Evolutionary conservation across 805 yeast species (phyloP), one percentile per base, ranked within the genome.

Genomic region (Yarrowia hollandica): DNA sequence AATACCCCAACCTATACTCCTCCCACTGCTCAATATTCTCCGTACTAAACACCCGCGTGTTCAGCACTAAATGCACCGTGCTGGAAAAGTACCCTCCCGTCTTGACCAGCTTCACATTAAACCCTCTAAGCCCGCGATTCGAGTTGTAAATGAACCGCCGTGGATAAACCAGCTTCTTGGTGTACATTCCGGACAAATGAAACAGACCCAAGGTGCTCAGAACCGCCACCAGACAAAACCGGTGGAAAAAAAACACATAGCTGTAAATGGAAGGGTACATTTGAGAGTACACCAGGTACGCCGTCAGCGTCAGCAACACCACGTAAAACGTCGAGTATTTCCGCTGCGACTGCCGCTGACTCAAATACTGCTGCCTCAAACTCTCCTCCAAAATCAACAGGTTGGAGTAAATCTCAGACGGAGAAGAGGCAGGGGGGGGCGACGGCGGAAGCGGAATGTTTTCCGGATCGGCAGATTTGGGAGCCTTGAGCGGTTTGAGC

Each of bases 11-110:
- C 61, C 99, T 74, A 67, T 91, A 92, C 37, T 90, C 71, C 67
- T 92, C 99, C 98, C 99, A 92, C 9, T 90, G 91, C 70, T 91
- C 97, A 63, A 97, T 79, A 6, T 87, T 82, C 50, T 87, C 91
- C 0, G 94, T 83, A 61, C 82, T 82, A 72, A 92, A 94, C 1
- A 85, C 84, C 54, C 96, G 76, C 3, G 97, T 87, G 60, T 86
- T 85, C 59, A 94, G 75, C 9, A 89, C 86, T 8, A 94, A 70
- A 69, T 90, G 91, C 11, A 91, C 90, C 5, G 42, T 25, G 3
- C 35, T 25, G 7, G 42, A 35, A 16, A 52, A 35, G 15, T 37
- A 52, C 5, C 58, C 58, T 9, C 34, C 33, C 1, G 42, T 37
- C 9, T 52, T 52, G 14, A 90, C 91, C 35, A 90, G 71, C 63